Base-by-base conservation (phyloP, 768 basidiomycete species). In the Lyophyllum decastes region DNA sequence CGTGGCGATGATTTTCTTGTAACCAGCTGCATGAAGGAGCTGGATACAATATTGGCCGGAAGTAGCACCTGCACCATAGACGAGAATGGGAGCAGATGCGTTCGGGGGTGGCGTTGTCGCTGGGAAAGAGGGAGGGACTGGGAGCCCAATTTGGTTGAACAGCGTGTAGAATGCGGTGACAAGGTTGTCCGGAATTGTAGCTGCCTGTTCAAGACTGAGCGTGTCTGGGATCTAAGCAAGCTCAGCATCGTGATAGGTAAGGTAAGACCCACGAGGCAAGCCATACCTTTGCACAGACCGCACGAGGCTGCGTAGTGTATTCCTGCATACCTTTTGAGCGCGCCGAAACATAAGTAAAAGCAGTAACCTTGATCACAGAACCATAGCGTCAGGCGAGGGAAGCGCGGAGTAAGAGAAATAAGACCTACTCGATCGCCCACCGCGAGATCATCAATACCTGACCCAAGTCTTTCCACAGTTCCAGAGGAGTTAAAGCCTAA, bases 41-140 rank as follows among this genome's bases (percentile, higher is more conserved):
- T 74, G 75, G 26, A 73, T 54, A 9, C 30, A 58, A 54, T 78
- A 77, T 46, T 73, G 73, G 7, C 73, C 78, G 2, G 73, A 50
- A 21, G 73, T 75, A 0, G 76, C 64, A 19, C 78, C 75, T 8
- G 72, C 76, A 19, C 79, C 79, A 49, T 78, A 79, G 16, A 80
- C 60, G 17, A 80, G 70, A 53, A 80, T 74, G 2, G 78, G 71
- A 1, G 49, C 57, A 17, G 63, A 57, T 9, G 68, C 68, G 24
- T 62, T 53, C 16, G 66, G 61, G 16, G 73, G 72, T 11, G 71
- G 59, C 9, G 58, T 25, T 26, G 65, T 52, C 5, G 68, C 54
- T 3, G 73, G 73, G 59, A 76, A 73, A 10, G 66, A 61, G 1
- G 58, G 38, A 8, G 77, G 74, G 8, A 67, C n/a, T 19, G 76